Evolutionary conservation across 139 green algal species (phyloP).

Genomic region (Tetraselmis chui): DNA sequence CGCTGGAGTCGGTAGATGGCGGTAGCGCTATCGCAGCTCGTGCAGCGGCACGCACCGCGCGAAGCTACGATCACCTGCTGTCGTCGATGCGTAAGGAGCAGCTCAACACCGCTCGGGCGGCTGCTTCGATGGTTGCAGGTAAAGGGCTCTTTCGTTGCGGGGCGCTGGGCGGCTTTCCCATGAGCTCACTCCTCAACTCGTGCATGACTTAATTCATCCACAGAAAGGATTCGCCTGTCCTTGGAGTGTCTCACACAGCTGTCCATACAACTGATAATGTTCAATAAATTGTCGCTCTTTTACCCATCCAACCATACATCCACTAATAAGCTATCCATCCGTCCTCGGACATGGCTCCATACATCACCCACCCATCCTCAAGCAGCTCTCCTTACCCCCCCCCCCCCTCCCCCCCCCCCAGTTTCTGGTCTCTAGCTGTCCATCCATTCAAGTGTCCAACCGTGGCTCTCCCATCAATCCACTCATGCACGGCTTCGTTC

Average conservation of each 20-base stretch:
- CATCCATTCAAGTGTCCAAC: too few species aligned
- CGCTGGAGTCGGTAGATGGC: neutral
- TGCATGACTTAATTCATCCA: neutral
- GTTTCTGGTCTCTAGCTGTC: too few species aligned
- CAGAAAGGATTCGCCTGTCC: neutral
- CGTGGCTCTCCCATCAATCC: too few species aligned
- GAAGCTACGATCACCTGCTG: neutral
- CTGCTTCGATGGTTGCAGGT: neutral
- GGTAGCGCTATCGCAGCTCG: neutral
- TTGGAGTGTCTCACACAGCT: neutral
- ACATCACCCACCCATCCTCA: too few species aligned
- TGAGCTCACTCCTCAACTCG: neutral
- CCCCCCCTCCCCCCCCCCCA: too few species aligned
- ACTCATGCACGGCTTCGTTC: too few species aligned
- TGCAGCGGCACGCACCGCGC: neutral
- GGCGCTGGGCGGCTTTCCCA: too few species aligned
- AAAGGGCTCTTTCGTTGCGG: too few species aligned
- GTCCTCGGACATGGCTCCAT: too few species aligned
- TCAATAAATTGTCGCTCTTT: neutral
- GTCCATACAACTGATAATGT: neutral
- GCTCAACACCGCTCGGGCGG: neutral
- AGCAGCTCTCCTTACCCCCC: too few species aligned
- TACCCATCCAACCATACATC: too few species aligned
- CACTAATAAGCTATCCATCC: too few species aligned
- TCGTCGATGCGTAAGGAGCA: neutral